Evolutionary conservation across 208 protist genomes (phyloP).

Genomic region (Vickermania ingenoplastis): DNA sequence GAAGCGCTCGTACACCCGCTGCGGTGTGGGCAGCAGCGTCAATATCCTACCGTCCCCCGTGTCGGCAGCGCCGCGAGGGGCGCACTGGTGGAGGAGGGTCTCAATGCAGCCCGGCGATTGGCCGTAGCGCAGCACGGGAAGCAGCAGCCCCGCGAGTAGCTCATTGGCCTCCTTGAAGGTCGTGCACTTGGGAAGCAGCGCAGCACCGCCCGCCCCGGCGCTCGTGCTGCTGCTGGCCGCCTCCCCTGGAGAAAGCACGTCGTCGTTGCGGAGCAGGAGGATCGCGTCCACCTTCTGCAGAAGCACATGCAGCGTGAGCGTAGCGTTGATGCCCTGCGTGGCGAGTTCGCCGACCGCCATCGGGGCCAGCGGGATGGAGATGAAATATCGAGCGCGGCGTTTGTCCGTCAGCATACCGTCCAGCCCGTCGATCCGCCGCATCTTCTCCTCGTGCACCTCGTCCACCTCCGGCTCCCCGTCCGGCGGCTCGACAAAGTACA

Average conservation of each 20-base stretch:
- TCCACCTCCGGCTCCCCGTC: slow-evolving; percentile 10
- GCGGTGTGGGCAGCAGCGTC: slow-evolving; percentile 61
- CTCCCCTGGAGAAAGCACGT: slow-evolving; percentile 32
- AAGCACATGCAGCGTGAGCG: slow-evolving; percentile 59
- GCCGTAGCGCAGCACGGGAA: slow-evolving; percentile 66
- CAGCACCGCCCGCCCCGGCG: background rate
- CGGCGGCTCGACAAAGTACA: slow-evolving; percentile 69
- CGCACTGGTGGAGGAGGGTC: slow-evolving; percentile 17
- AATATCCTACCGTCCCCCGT: slow-evolving; percentile 53
- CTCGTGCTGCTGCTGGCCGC: slow-evolving; percentile 11
- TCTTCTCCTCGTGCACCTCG: slow-evolving; percentile 42
- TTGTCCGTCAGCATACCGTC: slow-evolving; percentile 65
- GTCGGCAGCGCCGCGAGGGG: slow-evolving; percentile 1
- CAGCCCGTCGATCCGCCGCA: slow-evolving; percentile 51
- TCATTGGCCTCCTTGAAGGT: slow-evolving; percentile 83
- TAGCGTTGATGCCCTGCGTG: slow-evolving; percentile 67
- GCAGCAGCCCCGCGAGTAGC: slow-evolving; percentile 57
- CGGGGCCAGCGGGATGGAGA: slow-evolving; percentile 65
- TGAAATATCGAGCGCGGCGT: slow-evolving; percentile 51
- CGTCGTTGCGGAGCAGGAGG: slow-evolving; percentile 74
- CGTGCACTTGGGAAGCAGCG: slow-evolving; percentile 30
- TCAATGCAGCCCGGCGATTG: slow-evolving; percentile 7
- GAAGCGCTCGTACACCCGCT: slow-evolving; percentile 55
- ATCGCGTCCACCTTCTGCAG: slow-evolving; percentile 50
- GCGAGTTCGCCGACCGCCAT: slow-evolving; percentile 59